These are phyloP conservation scores for Paraphaeosphaeria minitans DNA, from an alignment of 2,329 filamentous ascomycete species.

Conservation along the genomic window DNA sequence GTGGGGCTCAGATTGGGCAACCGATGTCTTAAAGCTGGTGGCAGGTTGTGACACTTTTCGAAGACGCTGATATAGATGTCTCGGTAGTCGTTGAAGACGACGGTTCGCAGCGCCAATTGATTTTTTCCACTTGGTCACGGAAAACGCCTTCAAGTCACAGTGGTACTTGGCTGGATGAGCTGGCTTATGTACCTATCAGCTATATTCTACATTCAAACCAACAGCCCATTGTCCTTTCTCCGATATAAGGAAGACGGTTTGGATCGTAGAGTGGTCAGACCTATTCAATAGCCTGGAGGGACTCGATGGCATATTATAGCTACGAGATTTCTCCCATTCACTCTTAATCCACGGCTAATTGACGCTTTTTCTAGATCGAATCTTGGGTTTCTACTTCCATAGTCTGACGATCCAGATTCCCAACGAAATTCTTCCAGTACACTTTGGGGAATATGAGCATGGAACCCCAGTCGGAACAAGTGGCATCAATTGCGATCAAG, in stretches of 20 bases:
- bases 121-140: neutral
- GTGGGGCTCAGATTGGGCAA: neutral
- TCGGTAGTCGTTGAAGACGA: neutral
- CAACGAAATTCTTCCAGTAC: neutral
- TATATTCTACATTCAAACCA: neutral
- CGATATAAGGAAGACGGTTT: neutral
- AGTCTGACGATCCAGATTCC: too few species aligned
- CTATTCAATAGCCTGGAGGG: neutral
- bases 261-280: neutral
- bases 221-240: neutral
- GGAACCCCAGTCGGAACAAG: neutral
- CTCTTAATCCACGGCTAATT: too few species aligned
- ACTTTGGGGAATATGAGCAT: neutral
- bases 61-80: neutral
- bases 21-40: neutral
- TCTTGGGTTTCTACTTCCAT: too few species aligned
- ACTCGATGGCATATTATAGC: too few species aligned
- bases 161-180: neutral
- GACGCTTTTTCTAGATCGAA: too few species aligned
- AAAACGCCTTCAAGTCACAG: neutral
- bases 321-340: too few species aligned
- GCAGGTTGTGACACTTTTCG: neutral
- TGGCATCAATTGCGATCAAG: neutral
- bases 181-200: neutral
- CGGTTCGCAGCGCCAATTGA: neutral